Evolutionary conservation across 1,284 basidiomycete genomes (phyloP), one percentile per base, ranked within the genome.

Genomic region (Taiwanofungus camphoratus): DNA sequence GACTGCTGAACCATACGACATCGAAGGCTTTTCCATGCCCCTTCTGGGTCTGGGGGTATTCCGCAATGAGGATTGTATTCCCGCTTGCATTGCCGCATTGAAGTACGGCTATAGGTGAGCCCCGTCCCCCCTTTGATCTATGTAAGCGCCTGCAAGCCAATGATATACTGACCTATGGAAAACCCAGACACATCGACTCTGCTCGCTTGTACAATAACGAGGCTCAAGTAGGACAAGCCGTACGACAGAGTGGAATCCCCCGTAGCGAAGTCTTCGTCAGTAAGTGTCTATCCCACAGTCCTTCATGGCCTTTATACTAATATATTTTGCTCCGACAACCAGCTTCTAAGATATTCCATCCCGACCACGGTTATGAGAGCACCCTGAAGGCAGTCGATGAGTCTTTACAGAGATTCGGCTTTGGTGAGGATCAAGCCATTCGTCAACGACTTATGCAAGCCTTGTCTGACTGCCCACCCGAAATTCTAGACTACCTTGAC

Each of bases 41-140:
- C 62, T 76, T 11, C 70, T 92, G 2, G 89, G 89, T 1, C 80
- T 90, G 44, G 90, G 90, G 11, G 84, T 91, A 5, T 92, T 83
- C 56, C 77, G 82, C 56, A 82, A 82, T 66, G 68, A 76, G 52
- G 71, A 77, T 36, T 64, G 79, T 16, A 69, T 66, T 27, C 61
- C 74, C 0, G 79, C 80, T 13, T 76, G 81, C 13, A 58, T 79
- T 19, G 72, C 79, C 36, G 87, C 87, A 2, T 63, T 92, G 46
- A 69, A 74, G 46, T 71, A 66, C 20, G 89, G 88, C 5, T 8
- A 29, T 92, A 53, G 54, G 55, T 55, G 8, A 22, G 26, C 15
- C 15, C 18, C 26, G 26, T n/a, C 8, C 26, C 8, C 26, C 26
- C 26, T 8, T 29, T 29, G 26, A 29, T 29, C n/a, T 29, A 8